Conservation (phyloP, 2,329 filamentous ascomycete genomes). For the Aspergillus ibericus region DNA sequence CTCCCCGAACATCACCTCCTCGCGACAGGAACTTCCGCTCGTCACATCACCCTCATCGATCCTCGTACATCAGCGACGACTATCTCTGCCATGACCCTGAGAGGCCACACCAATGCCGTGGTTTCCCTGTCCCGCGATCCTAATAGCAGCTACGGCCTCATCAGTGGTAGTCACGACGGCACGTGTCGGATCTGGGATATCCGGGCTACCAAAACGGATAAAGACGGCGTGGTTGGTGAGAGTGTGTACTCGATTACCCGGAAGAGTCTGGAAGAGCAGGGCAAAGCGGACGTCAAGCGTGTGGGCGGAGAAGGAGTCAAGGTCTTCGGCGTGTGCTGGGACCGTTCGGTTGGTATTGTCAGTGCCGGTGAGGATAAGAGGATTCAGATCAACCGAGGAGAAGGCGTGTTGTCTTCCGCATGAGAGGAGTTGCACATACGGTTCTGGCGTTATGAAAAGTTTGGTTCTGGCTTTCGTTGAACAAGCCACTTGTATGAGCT, state of each 20-base stretch:
- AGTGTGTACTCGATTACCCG: constrained; percentile 76
- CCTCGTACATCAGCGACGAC: constrained; percentile 74
- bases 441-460: constrained; percentile 36
- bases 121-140: constrained; percentile 61
- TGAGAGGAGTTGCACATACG: constrained; percentile 31
- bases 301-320: constrained; percentile 81
- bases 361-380: constrained; percentile 90
- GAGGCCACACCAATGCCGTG: constrained; percentile 78
- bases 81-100: constrained; percentile 83
- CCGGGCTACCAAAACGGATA: constrained; percentile 63
- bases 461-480: constrained; percentile 14
- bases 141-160: constrained; percentile 75
- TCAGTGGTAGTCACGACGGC: constrained; percentile 87
- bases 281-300: constrained; percentile 57
- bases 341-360: constrained; percentile 81
- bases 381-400: constrained; percentile 83
- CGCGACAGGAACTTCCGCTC: constrained; percentile 75
- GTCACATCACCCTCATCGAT: constrained; percentile 91
- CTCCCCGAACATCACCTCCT: constrained; percentile 65
- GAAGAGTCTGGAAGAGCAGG: constrained; percentile 67
- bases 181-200: constrained; percentile 95
- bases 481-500: constrained; percentile 4
- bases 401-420: constrained; percentile 44
- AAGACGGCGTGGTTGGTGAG: constrained; percentile 62
- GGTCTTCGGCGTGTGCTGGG: constrained; percentile 87